Evolutionary conservation across 1,284 basidiomycete genomes (phyloP), one percentile per base, ranked within the genome.

Genomic region (Tausonia pullulans): DNA sequence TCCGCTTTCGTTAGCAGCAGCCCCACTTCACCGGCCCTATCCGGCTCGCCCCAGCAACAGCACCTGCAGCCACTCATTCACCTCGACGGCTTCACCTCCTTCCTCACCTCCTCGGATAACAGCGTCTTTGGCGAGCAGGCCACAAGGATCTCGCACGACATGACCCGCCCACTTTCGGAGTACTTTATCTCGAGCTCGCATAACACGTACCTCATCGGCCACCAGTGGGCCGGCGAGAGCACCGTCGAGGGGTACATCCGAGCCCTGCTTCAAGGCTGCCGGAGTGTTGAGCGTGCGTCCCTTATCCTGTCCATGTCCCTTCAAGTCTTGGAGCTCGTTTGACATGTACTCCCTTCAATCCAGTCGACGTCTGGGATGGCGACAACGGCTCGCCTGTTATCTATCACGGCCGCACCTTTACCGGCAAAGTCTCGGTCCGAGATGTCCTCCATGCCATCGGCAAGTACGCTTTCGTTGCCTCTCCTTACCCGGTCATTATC

Each of bases 171-270:
- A 0, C 77, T 97, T 9, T 82, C 84, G 5, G 88, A 96, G 67
- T 98, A 98, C 74, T 96, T 82, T 72, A 87, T 98, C 71, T 93
- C 90, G 4, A 89, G 90, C 14, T 95, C 91, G 45, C 96, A 98
- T 73, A 98, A 99, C 72, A 98, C 96, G 0, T 98, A 99, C 72
- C 84, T 99, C 4, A 86, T 97, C 10, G 94, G 94, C 0, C 85
- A 92, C 69, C 96, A 99, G 73, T 85, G 96, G 65, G 84, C 94
- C 8, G 95, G 96, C 3, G 86, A 88, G 62, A 93, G 90, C 68
- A 97, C 95, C 0, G 86, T 95, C 51, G 95, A 98, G 72, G 95
- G 95, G 0, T 98, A 98, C 73, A 92, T 97, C 67, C 83, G 95
- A 0, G 94, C 94, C 0, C 79, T 98, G 53, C 79, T 96, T 59